Base-by-base conservation (phyloP, 1,284 basidiomycete species). In the Singerocomus inundabilis region DNA sequence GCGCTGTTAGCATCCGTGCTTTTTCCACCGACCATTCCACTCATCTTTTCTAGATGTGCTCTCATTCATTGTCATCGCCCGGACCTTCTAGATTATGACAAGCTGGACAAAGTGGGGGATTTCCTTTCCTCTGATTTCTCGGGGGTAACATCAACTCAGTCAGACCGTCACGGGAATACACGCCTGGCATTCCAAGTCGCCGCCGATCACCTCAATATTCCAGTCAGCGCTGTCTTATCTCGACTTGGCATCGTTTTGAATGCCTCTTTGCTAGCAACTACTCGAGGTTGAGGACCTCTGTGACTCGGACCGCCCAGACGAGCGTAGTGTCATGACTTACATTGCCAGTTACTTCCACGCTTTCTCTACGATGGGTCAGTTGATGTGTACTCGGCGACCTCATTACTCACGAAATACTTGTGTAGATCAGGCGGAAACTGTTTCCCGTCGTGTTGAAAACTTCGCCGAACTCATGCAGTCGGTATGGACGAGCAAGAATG, bases 271-370 rank as follows among this genome's bases (percentile, higher is more conserved):
- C 53, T 49, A 96, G 87, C 92, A 93, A 85, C 74, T 99, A 15
- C 80, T 99, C 28, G 96, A 99, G 73, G 95, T 99, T 0, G 88
- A 93, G 51, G 96, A 99, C 75, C 70, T 99, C n/a, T 97, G 93
- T 63, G 93, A 96, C 61, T 82, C 86, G 0, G 75, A 77, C 21
- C 84, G 81, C 49, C 96, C 96, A 0, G 96, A 99, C 68, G 96
- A 99, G 69, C 84, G 93, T 39, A 94, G 91, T 70, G 90, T 96
- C 25, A 95, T 95, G 93, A 95, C 91, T 3, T 96, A 95, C 59
- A 85, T 95, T 46, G 96, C 96, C 32, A 93, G 93, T 63, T 98
- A 82, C 71, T 99, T 99, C 77, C 96, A 99, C 68, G 96, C 96
- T 0, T 99, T 99, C 69, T 96, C 93, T 0, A 88, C 91, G 1